Conservation (phyloP, 2,329 filamentous ascomycete species). For the Pseudogymnoascus verrucosus region DNA sequence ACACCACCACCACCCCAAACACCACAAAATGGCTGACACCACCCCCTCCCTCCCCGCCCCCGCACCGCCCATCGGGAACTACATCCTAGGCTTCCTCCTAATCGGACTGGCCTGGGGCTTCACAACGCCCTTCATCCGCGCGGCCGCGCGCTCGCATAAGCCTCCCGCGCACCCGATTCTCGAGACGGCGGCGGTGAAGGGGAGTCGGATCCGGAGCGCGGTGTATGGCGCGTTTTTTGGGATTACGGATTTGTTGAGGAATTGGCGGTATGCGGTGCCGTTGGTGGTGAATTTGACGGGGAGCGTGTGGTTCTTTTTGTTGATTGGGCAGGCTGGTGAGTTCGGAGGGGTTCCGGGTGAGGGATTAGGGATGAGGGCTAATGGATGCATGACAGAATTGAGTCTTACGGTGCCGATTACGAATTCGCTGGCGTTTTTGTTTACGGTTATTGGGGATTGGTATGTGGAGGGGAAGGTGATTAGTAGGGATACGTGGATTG, state of each 20-base stretch:
- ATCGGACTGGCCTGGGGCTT: conserved; percentile 91
- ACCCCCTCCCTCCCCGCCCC: conserved; percentile 10
- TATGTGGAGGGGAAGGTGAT: conserved; percentile 90
- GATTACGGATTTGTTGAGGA: conserved; percentile 68
- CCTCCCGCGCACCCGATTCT: conserved; percentile 52
- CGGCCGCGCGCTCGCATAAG: conserved; percentile 68
- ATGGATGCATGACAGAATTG: conserved; percentile 53
- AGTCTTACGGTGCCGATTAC: conserved; percentile 92
- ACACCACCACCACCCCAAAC: neutral
- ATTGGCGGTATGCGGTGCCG: conserved; percentile 78
- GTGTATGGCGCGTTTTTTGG: conserved; percentile 62
- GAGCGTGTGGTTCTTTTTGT: conserved; percentile 91
- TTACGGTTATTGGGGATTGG: conserved; percentile 92
- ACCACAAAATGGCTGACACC: neutral
- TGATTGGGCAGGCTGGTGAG: conserved; percentile 86
- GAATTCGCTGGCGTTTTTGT: conserved; percentile 91
- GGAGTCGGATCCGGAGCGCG: conserved; percentile 55
- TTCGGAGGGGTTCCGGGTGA: neutral
- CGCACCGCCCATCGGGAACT: conserved; percentile 59
- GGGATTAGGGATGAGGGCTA: neutral
- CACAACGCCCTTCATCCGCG: conserved; percentile 85
- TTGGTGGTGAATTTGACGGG: conserved; percentile 83
- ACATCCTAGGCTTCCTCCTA: conserved; percentile 79
- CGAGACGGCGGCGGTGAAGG: conserved; percentile 40
- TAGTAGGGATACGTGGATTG: conserved; percentile 73